phyloP scores from a whole-genome alignment of 2,329 filamentous ascomycete genomes.

The Verticillium isaacii region DNA sequence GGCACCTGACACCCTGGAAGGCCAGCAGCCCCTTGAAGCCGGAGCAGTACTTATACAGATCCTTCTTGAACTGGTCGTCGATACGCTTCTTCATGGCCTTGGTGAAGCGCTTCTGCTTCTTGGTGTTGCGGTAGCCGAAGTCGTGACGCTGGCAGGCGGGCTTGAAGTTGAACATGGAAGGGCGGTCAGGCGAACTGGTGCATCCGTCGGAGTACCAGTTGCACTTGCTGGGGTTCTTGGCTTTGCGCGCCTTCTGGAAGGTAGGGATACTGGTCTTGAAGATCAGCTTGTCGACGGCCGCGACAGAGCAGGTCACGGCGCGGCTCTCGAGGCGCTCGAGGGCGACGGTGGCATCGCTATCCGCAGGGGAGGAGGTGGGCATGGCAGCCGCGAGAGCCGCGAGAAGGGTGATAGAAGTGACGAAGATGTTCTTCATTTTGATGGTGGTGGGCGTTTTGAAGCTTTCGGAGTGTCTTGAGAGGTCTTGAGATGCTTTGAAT shows the following conservation, averaged over 20 bases:
- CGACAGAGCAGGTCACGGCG: neutral
- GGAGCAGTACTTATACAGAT: conserved; percentile 17
- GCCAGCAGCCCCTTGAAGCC: neutral
- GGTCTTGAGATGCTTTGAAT: neutral
- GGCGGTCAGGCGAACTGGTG: conserved; percentile 4
- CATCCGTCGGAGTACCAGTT: conserved; percentile 20
- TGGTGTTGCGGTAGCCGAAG: conserved; percentile 23
- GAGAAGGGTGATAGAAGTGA: neutral
- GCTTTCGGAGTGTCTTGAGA: neutral
- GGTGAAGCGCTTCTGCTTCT: conserved; percentile 30
- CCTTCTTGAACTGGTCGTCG: conserved; percentile 34
- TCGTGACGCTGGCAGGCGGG: conserved; percentile 17
- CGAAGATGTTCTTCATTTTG: conserved; percentile 1
- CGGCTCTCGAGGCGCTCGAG: neutral
- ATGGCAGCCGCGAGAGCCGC: neutral
- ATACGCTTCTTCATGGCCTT: conserved; percentile 26
- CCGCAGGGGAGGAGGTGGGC: neutral
- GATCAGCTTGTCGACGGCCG: conserved; percentile 4
- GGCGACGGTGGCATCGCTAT: neutral
- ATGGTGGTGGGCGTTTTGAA: conserved; percentile 2
- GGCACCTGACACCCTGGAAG: conserved; percentile 4
- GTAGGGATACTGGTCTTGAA: conserved; percentile 3
- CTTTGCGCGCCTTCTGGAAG: conserved; percentile 11
- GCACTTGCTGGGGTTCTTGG: conserved; percentile 18
- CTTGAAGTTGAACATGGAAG: neutral